Percentiles rank a stretch among this genome's conserved stretches.
phyloP scores from a whole-genome alignment of 2,329 filamentous ascomycete species.

The Neocatenulostroma microsporum region DNA sequence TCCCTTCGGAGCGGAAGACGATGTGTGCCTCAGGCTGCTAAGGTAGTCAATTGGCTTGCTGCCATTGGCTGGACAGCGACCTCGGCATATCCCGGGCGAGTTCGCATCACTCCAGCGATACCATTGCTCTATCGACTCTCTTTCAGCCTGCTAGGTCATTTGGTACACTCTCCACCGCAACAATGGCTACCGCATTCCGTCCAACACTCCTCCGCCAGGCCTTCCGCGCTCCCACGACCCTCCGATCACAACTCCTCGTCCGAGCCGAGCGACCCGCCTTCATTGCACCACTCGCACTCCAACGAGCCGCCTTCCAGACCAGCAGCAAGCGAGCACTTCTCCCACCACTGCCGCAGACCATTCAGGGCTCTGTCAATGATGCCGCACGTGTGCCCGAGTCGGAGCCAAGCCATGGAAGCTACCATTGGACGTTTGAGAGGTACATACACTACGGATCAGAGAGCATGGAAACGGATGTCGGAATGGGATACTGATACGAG shows the following conservation, averaged over 20 bases:
- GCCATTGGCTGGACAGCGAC: no score
- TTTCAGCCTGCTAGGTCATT: no score
- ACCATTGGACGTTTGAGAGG: constrained; percentile 97
- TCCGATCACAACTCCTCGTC: constrained; percentile 34
- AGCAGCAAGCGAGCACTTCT: constrained; percentile 68
- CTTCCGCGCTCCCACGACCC: constrained; percentile 29
- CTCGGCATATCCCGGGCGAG: no score
- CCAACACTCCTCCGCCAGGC: constrained; percentile 44
- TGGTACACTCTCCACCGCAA: no score
- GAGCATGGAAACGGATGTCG: no score
- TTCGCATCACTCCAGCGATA: no score
- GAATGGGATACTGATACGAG: no score
- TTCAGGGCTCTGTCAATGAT: constrained; percentile 64
- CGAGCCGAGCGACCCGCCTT: constrained; percentile 28
- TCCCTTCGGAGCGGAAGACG: no score
- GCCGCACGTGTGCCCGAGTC: constrained; percentile 65
- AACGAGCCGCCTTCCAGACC: constrained; percentile 75
- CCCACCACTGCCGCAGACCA: constrained; percentile 63
- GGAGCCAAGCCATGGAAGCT: constrained; percentile 77
- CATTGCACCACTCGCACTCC: constrained; percentile 35
- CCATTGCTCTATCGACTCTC: no score
- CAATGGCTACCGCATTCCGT: constrained; percentile 40
- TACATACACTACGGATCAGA: no score
- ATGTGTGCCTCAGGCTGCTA: no score
- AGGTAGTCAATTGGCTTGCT: no score